Evolutionary conservation across 169 alveolate species (phyloP), one percentile per base, ranked within the genome.

Genomic region (Eimeria brunetti): DNA sequence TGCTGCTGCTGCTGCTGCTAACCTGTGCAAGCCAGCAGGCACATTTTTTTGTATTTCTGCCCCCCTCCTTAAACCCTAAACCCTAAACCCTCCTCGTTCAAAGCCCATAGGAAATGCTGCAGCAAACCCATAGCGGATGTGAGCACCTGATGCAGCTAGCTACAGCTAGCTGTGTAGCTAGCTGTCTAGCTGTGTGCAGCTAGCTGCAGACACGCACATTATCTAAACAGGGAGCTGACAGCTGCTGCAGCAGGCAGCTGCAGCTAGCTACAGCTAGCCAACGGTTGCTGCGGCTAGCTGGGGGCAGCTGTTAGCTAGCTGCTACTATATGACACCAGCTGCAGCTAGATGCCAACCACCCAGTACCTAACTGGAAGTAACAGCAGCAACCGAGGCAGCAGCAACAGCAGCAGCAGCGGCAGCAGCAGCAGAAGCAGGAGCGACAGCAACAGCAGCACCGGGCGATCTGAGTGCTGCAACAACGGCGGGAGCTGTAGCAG

Each of bases 311-410:
- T n/a, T n/a, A n/a, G n/a, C n/a, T n/a, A n/a, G n/a, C n/a, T n/a
- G n/a, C n/a, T n/a, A n/a, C n/a, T n/a, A n/a, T n/a, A n/a, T n/a
- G 58, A 51, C 58, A 51, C 12, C 58, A 51, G 12, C 58, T 51
- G 58, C 58, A 51, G 58, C 58, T 51, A 51, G 58, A 6, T 51
- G 12, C 6, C 58, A 12, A 12, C 12, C 6, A 8, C 58, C 18
- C 58, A 24, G 12, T 46, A 33, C 51, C 22, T 22, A 33, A 20
- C 24, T 1, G 41, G 88, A 41, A 49, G 88, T 0, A 78, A 38
- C 88, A 78, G 88, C 88, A 46, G 88, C 88, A 44, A 44, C 33
- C 20, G 53, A 8, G 9, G 83, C 83, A 71, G 83, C 51, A 44
- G 56, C 88, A 41, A 67, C 88, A 46, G 24, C 88, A 78, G 67